Base-by-base conservation (phyloP, 1,284 basidiomycete species). In the Anthracocystis panici-leucophaei region DNA sequence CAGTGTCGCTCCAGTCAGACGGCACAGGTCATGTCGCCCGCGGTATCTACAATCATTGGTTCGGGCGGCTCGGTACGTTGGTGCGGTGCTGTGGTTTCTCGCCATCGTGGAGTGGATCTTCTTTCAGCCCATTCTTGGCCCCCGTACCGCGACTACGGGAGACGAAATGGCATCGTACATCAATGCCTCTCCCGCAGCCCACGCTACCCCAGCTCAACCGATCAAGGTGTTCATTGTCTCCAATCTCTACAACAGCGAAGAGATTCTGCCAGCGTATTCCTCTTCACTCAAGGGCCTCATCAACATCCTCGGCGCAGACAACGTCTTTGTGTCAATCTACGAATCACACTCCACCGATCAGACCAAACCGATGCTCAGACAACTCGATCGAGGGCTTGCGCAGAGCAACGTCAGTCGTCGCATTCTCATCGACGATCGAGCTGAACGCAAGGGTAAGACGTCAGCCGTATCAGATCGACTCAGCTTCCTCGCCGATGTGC, bases 261-360 rank as follows among this genome's bases (percentile, higher is more conserved):
- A 65, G 18, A 65, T 82, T 31, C 50, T 82, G 18, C 81, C 81
- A 6, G 40, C 56, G 14, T 82, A 75, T 65, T 53, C 65, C 0
- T 33, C 65, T 0, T 66, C 75, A 2, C 63, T 82, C 52, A 54
- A 75, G 33, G 27, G 25, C 31, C 54, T 80, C 49, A 66, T 77
- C 49, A 27, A 70, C 11, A 58, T 58, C 0, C 86, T 90, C 38
- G 89, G 89, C 10, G 69, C 83, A 3, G 85, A 87, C 49, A 89
- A 89, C 53, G 87, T 88, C 18, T 90, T 87, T 71, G 86, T 90
- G 6, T 90, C 89, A n/a, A 85, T 90, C 57, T 87, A 89, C 75
- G 89, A 90, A 80, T 89, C 88, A 56, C 86, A 89, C 74, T 89
- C 88, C 35, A 50, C 65, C 35, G 89, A 90, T 75, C 69, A 71